phyloP scores from a whole-genome alignment of 345 rosid species.

The Isatis tinctoria region DNA sequence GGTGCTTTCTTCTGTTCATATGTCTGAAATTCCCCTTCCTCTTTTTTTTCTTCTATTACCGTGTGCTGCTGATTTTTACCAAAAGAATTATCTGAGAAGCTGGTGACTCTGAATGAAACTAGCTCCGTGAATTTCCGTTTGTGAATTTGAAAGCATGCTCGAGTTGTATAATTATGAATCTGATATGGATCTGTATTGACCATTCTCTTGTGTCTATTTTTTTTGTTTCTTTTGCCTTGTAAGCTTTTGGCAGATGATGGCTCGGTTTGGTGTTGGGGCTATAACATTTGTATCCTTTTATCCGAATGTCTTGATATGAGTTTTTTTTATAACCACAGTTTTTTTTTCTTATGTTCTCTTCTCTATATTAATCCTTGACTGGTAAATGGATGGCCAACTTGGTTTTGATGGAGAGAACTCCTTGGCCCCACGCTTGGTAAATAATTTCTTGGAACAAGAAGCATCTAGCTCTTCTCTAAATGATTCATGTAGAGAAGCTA shows the following conservation, averaged over 20 bases:
- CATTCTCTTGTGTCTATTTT: conserved; percentile 16
- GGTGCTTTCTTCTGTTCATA: conserved; percentile 40
- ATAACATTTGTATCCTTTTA: conserved; percentile 79
- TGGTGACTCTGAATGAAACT: neutral
- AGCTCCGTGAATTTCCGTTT: neutral
- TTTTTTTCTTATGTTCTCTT: neutral
- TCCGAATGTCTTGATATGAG: neutral
- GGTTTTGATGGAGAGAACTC: conserved; percentile 58
- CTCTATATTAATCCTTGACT: conserved; percentile 52
- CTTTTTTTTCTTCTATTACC: neutral
- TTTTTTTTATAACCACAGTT: neutral
- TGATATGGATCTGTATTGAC: conserved; percentile 8
- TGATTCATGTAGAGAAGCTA: conserved; percentile 30
- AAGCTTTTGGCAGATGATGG: conserved; percentile 74
- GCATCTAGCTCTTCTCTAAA: conserved; percentile 29
- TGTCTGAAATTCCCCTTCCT: neutral
- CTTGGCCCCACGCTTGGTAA: conserved; percentile 47
- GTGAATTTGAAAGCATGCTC: neutral
- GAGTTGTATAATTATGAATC: neutral
- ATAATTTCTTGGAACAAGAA: conserved; percentile 38
- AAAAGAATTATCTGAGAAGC: neutral
- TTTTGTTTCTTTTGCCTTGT: conserved; percentile 18
- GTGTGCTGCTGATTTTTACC: neutral
- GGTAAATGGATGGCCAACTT: conserved; percentile 78
- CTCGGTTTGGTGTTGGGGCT: conserved; percentile 95